A percentile compares a stretch with the other conserved stretches of the same genome.
phyloP scores from a whole-genome alignment of 306 rosid genomes.

The Cyamopsis tetragonoloba region DNA sequence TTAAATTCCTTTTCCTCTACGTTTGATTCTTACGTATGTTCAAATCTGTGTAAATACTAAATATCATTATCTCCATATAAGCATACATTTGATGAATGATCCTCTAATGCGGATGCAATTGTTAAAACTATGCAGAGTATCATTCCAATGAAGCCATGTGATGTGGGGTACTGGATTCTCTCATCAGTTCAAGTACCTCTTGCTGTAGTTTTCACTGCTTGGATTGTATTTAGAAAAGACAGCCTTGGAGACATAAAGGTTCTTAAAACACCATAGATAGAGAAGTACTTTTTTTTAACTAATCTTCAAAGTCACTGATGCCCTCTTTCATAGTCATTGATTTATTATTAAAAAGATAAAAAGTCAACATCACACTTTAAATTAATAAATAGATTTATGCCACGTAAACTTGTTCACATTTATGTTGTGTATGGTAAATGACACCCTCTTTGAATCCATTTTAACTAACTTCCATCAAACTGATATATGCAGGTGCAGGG shows the following conservation, averaged over 20 bases:
- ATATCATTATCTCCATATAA: neutral
- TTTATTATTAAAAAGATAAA: too few species aligned
- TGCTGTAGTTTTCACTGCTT: slow-evolving; percentile 63
- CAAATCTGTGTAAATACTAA: neutral
- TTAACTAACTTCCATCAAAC: neutral
- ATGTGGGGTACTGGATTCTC: slow-evolving; percentile 68
- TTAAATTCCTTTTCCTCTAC: neutral
- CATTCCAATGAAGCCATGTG: slow-evolving; percentile 65
- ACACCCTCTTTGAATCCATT: too few species aligned
- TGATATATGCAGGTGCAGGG: slow-evolving; percentile 35
- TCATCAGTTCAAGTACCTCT: slow-evolving; percentile 77
- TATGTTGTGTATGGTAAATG: too few species aligned
- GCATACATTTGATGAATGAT: neutral
- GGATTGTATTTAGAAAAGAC: slow-evolving; percentile 56
- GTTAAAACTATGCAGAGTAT: slow-evolving; percentile 54
- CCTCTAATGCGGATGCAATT: neutral
- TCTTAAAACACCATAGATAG: neutral
- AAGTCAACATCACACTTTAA: too few species aligned
- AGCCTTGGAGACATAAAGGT: slow-evolving; percentile 50
- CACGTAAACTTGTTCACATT: too few species aligned
- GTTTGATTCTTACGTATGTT: neutral
- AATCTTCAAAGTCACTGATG: neutral
- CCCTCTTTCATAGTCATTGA: too few species aligned
- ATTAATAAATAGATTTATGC: too few species aligned
- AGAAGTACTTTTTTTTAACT: neutral